A percentile compares a stretch with the other conserved stretches of the same genome.
These are phyloP conservation scores for Botryotinia calthae DNA, from an alignment of 2,329 filamentous ascomycete species.

Conservation along the genomic window DNA sequence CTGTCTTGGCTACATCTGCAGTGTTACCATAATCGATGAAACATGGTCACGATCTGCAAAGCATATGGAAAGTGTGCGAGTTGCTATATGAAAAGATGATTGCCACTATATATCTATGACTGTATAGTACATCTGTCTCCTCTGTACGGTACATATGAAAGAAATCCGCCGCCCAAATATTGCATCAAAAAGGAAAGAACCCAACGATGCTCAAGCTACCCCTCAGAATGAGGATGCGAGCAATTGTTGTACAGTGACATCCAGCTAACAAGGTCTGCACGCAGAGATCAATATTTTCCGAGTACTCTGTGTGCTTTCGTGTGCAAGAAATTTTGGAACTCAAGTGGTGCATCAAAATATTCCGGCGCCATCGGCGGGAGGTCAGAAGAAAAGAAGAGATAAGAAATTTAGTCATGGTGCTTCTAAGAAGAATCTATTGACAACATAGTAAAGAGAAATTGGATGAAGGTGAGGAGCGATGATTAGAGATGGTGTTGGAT, in stretches of 20 bases:
- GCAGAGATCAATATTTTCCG: not conserved
- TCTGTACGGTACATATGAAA: not conserved
- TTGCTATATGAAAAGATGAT: constrained; percentile 9
- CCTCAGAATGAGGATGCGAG: constrained; percentile 9
- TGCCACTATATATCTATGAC: constrained; percentile 7
- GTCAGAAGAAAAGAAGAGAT: not conserved
- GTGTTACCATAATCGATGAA: not conserved
- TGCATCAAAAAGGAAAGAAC: not conserved
- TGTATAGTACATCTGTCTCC: not conserved
- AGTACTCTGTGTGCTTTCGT: not conserved
- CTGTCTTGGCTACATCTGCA: not conserved
- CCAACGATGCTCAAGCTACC: constrained; percentile 9
- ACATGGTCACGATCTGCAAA: constrained; percentile 7
- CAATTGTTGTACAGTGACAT: not conserved
- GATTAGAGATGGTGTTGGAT: not conserved
- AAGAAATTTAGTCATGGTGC: not conserved
- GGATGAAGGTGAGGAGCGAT: not conserved
- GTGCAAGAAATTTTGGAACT: not conserved
- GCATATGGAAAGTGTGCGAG: not conserved
- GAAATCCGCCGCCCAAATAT: constrained; percentile 1
- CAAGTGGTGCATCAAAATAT: constrained; percentile 11
- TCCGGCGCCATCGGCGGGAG: not conserved
- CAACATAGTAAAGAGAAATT: not conserved
- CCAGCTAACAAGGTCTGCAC: not conserved
- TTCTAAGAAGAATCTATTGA: not conserved